These are phyloP conservation scores for Citrus sp. DNA, from an alignment of 345 rosid species.

Conservation along the genomic window DNA sequence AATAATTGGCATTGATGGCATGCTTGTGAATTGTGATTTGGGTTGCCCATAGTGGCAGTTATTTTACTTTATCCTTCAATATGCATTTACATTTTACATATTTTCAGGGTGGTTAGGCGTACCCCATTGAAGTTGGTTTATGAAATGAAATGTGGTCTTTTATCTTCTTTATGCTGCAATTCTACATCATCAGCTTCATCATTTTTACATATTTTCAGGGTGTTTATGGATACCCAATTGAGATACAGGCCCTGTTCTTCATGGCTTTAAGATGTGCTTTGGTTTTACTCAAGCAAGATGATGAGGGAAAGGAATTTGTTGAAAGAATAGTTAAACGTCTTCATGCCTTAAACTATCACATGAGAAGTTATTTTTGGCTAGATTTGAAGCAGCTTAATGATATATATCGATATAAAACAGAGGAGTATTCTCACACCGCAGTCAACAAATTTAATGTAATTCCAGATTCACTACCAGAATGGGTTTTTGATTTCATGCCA, in stretches of 20 bases:
- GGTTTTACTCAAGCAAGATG: slow-evolving; percentile 77
- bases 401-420: slow-evolving; percentile 90
- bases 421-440: slow-evolving; percentile 96
- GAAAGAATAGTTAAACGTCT: slow-evolving; percentile 88
- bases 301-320: slow-evolving; percentile 82
- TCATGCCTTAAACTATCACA: slow-evolving; percentile 87
- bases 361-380: slow-evolving; percentile 91
- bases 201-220: slow-evolving; percentile 41
- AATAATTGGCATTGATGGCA: not conserved
- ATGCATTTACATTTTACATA: not conserved
- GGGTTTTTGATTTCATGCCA: slow-evolving; percentile 95
- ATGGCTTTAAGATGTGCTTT: slow-evolving; percentile 89
- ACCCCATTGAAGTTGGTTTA: not conserved
- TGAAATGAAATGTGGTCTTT: not conserved
- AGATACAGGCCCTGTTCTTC: slow-evolving; percentile 94
- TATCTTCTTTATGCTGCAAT: not conserved
- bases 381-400: slow-evolving; percentile 93
- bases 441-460: slow-evolving; percentile 94
- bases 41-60: not conserved
- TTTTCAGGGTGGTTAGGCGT: not conserved
- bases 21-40: not conserved
- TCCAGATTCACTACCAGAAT: slow-evolving; percentile 95
- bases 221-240: slow-evolving; percentile 95
- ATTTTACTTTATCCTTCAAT: not conserved
- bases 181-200: slow-evolving; percentile 7